Base-by-base conservation (phyloP, 345 rosid species). In the Orychophragmus violaceus region DNA sequence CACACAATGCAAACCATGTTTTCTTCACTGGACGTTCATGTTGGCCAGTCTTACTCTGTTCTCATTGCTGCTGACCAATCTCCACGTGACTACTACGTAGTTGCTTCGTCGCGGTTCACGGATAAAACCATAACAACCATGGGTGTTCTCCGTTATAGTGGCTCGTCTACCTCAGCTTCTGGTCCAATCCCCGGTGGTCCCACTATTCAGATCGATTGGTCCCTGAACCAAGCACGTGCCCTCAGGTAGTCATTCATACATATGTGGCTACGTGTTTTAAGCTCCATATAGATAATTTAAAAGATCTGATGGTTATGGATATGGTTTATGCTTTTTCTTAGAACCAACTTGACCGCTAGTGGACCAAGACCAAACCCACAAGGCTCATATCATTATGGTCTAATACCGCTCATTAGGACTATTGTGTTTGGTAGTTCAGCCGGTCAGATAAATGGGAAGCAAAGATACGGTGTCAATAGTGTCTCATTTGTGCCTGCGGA, bases 361-460 rank as follows among this genome's bases (percentile, higher is more conserved):
- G 99, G 99, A 57, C 99, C 99, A 44, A 85, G 99, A 76, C 99
- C 99, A 22, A 94, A 94, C 75, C 99, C 99, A 2, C 99, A 94
- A 71, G 99, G 99, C 8, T 90, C 99, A 12, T 94, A 94, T 84
- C 99, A 94, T 79, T 90, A 90, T 75, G 99, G 99, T 28, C 48
- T 90, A 74, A 83, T 94, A 74, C 90, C 86, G 53, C 80, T 85
- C 23, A 74, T 82, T 6, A 78, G 77, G 42, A 83, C 95, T 29
- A 68, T 86, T 50, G 78, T 74, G 29, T 85, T 94, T 0, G 80
- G 71, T 57, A 90, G 82, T 74, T 85, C 97, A 66, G 92, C 89
- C 29, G 85, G 88, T 5, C 29, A 82, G 54, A 79, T 90, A 39
- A 83, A 85, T 45, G 79, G 88, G 7, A 94, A 94, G 80, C 92